Percentiles rank a stretch among this genome's conserved stretches.
Conservation (phyloP, 2,329 filamentous ascomycete genomes). For the Botrytis tulipae region DNA sequence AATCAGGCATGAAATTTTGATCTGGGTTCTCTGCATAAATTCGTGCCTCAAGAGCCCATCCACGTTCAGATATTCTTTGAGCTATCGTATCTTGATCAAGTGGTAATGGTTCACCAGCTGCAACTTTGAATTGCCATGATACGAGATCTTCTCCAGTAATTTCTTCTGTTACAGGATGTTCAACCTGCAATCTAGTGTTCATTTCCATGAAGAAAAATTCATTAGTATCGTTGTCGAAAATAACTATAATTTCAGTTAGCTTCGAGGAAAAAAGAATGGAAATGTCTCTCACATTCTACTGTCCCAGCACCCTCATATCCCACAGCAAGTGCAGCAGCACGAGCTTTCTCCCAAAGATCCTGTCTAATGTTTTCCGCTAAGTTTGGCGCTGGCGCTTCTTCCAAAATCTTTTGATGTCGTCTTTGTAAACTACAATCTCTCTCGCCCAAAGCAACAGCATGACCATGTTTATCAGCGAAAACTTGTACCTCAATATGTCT, state of each 20-base stretch:
- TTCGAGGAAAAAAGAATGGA: background rate
- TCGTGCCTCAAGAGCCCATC: conserved; percentile 89
- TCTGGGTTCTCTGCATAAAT: conserved; percentile 97
- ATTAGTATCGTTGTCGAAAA: conserved; percentile 78
- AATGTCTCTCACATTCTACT: conserved; percentile 67
- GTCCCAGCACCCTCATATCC: conserved; percentile 89
- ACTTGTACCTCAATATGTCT: conserved; percentile 89
- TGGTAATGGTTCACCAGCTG: conserved; percentile 66
- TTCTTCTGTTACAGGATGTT: conserved; percentile 90
- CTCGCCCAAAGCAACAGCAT: conserved; percentile 81
- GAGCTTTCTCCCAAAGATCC: conserved; percentile 64
- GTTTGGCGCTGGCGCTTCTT: conserved; percentile 80
- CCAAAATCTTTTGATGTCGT: conserved; percentile 85
- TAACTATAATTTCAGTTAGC: conserved; percentile 53
- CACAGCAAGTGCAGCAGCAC: conserved; percentile 68
- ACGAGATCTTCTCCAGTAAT: conserved; percentile 78
- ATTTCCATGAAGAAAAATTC: conserved; percentile 83
- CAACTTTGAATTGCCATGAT: conserved; percentile 91
- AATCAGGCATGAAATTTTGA: conserved; percentile 90
- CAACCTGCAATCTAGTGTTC: conserved; percentile 89
- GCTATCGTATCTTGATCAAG: conserved; percentile 65
- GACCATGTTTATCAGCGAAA: conserved; percentile 77
- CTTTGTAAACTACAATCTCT: conserved; percentile 85
- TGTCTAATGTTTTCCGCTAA: conserved; percentile 56
- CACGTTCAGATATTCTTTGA: conserved; percentile 67